phyloP scores from a whole-genome alignment of 108 stramenopile genomes.

The Skeletonema marinoi region DNA sequence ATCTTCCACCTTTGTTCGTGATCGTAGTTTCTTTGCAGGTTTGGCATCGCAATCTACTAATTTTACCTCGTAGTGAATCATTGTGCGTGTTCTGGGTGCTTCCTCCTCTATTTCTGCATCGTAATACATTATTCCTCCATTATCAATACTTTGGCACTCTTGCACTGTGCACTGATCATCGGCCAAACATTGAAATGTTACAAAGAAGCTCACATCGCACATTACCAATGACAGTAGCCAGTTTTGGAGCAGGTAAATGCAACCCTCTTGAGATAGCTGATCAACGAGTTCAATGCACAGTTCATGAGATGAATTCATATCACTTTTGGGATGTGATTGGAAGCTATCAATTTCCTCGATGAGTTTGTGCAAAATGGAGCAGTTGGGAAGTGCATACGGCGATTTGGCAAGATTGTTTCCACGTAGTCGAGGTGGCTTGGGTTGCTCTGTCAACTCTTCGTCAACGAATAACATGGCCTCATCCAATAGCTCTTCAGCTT shows the following conservation, averaged over 20 bases:
- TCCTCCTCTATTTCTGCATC: neutral
- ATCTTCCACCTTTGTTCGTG: slow-evolving; percentile 46
- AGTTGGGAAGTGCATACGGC: slow-evolving; percentile 33
- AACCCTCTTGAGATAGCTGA: slow-evolving; percentile 43
- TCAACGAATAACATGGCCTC: neutral
- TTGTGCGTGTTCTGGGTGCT: neutral
- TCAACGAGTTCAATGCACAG: slow-evolving; percentile 25
- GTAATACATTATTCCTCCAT: slow-evolving; percentile 19
- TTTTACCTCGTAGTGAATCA: slow-evolving; percentile 51
- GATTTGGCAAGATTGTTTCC: slow-evolving; percentile 18
- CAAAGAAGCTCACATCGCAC: slow-evolving; percentile 78
- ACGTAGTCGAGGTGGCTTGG: neutral
- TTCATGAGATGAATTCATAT: slow-evolving; percentile 28
- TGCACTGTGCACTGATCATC: slow-evolving; percentile 1
- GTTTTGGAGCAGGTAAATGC: slow-evolving; percentile 60
- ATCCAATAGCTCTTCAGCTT: slow-evolving; percentile 49
- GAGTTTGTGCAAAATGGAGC: neutral
- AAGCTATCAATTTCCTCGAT: slow-evolving; percentile 18
- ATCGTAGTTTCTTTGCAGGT: slow-evolving; percentile 57
- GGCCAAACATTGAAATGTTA: slow-evolving; percentile 30
- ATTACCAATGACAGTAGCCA: slow-evolving; percentile 72
- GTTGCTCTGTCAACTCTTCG: neutral
- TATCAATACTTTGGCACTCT: slow-evolving; percentile 9
- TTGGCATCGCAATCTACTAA: slow-evolving; percentile 74
- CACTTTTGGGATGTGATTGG: slow-evolving; percentile 12